These are phyloP conservation scores for Phyllosticta paracitricarpa DNA, from an alignment of 2,329 filamentous ascomycete genomes.

Conservation along the genomic window DNA sequence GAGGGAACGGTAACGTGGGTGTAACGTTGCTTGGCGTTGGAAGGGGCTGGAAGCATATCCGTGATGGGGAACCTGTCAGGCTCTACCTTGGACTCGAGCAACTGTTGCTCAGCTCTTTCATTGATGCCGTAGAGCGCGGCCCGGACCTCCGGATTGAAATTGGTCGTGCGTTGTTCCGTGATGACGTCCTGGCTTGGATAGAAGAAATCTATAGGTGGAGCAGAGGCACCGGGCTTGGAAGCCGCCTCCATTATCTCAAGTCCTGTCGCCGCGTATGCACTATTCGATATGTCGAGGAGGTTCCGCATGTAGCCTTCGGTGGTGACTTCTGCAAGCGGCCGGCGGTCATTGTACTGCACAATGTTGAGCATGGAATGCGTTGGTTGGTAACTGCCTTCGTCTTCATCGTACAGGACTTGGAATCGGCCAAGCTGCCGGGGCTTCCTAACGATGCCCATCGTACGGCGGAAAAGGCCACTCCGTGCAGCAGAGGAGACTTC, in stretches of 20 bases:
- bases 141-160: constrained; percentile 73
- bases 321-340: constrained; percentile 59
- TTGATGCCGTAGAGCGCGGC: constrained; percentile 61
- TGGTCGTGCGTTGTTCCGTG: constrained; percentile 56
- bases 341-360: constrained; percentile 55
- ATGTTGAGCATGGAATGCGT: constrained; percentile 76
- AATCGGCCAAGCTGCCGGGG: constrained; percentile 54
- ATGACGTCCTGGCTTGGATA: constrained; percentile 57
- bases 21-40: constrained; percentile 72
- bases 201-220: constrained; percentile 74
- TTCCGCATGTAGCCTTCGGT: constrained; percentile 61
- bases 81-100: constrained; percentile 65
- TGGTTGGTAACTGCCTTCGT: constrained; percentile 56
- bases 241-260: constrained; percentile 73
- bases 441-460: constrained; percentile 46
- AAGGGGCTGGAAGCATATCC: constrained; percentile 64
- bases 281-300: constrained; percentile 68
- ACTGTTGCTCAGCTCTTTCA: constrained; percentile 56
- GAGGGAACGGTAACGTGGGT: constrained; percentile 89
- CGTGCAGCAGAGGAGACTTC: constrained; percentile 65
- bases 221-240: constrained; percentile 65
- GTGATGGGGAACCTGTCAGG: constrained; percentile 52
- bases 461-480: constrained; percentile 63
- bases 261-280: constrained; percentile 57
- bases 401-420: constrained; percentile 55